A percentile compares a stretch with the other conserved stretches of the same genome.
Conservation (phyloP, 2,329 filamentous ascomycete genomes). For the Clarireedia monteithiana region DNA sequence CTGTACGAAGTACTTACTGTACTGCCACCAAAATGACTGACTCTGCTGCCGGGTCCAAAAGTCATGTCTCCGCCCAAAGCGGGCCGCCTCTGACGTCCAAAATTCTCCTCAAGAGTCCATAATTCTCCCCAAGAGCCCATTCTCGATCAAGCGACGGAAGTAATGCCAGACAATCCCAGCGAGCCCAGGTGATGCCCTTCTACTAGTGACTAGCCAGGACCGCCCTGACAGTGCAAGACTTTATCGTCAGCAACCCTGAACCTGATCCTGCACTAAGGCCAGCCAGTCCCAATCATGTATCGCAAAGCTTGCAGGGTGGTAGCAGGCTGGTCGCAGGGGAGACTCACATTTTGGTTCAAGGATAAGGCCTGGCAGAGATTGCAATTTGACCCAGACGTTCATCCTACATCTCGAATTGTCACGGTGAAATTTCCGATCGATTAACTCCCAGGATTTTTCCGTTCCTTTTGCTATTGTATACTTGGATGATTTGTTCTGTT, state of each 20-base stretch:
- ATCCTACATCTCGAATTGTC: slow-evolving; percentile 8
- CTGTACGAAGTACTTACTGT: too few relatives aligned
- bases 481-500: background rate
- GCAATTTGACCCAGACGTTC: slow-evolving; percentile 2
- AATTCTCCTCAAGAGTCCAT: background rate
- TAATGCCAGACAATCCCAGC: too few relatives aligned
- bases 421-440: background rate
- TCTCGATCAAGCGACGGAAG: background rate
- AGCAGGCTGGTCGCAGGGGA: background rate
- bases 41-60: too few relatives aligned
- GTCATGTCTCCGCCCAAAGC: too few relatives aligned
- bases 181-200: too few relatives aligned
- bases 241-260: background rate
- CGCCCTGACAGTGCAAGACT: background rate
- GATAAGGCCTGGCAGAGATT: background rate
- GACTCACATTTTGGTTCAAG: background rate
- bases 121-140: background rate
- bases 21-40: too few relatives aligned
- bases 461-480: background rate
- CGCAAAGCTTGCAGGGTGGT: background rate
- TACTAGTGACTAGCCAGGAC: background rate
- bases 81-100: too few relatives aligned
- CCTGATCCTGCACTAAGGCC: too few relatives aligned
- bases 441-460: background rate
- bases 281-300: background rate